Conservation (phyloP, 2,329 filamentous ascomycete species). For the Cladosporium oxysporum region DNA sequence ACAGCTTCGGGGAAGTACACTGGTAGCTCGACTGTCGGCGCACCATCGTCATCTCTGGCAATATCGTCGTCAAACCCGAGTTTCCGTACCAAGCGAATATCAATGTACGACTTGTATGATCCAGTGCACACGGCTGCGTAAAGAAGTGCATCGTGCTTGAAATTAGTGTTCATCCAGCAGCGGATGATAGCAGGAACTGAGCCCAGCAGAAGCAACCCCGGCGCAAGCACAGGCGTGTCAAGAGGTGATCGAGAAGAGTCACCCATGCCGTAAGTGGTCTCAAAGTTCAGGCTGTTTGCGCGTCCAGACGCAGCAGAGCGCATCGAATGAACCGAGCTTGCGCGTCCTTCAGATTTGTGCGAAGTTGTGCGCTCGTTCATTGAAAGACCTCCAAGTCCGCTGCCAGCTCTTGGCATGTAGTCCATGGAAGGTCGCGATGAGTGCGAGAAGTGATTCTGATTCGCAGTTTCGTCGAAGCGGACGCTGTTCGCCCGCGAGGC, state of each 20-base stretch:
- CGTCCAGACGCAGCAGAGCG: slow-evolving; percentile 76
- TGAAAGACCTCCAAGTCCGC: slow-evolving; percentile 72
- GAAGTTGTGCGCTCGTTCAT: slow-evolving; percentile 91
- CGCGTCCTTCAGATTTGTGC: slow-evolving; percentile 92
- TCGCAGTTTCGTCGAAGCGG: slow-evolving; percentile 92
- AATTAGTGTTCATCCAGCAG: slow-evolving; percentile 90
- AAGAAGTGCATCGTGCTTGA: slow-evolving; percentile 83
- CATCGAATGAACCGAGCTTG: slow-evolving; percentile 82
- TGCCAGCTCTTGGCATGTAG: slow-evolving; percentile 68
- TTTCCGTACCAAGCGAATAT: slow-evolving; percentile 71
- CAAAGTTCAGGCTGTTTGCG: slow-evolving; percentile 84
- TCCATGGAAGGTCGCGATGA: slow-evolving; percentile 81
- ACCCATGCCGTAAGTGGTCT: slow-evolving; percentile 68
- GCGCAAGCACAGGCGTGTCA: slow-evolving; percentile 73
- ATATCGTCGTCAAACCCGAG: slow-evolving; percentile 67
- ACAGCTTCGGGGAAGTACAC: slow-evolving; percentile 92
- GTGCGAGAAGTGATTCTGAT: slow-evolving; percentile 87
- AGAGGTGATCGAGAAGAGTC: slow-evolving; percentile 69
- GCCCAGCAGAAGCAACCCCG: slow-evolving; percentile 80
- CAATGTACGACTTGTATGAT: slow-evolving; percentile 83
- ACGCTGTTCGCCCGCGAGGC: slow-evolving; percentile 95
- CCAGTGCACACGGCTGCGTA: slow-evolving; percentile 93
- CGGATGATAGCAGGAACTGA: slow-evolving; percentile 91
- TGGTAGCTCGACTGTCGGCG: slow-evolving; percentile 70
- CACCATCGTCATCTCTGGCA: slow-evolving; percentile 52